These are phyloP conservation scores for Urostyla sp. DNA, from an alignment of 73 alveolate species.

Conservation along the genomic window DNA sequence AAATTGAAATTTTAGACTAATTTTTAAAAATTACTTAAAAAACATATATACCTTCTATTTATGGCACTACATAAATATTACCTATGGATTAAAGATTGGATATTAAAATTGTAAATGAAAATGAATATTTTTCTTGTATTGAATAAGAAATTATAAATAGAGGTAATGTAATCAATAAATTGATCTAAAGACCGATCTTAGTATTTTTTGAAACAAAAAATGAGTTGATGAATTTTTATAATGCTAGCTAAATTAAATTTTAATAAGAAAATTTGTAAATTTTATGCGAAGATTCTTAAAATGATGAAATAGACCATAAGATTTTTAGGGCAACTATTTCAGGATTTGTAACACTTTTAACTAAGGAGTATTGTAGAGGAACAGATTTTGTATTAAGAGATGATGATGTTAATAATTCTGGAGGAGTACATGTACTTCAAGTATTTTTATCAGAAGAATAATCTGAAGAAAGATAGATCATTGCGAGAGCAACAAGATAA, in stretches of 20 bases:
- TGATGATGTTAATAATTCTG: constrained; percentile 23
- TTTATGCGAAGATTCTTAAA: not conserved
- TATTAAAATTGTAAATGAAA: not conserved
- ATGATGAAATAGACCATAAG: not conserved
- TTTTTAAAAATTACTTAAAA: constrained; percentile 39
- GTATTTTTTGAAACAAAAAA: not conserved
- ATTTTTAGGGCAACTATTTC: not conserved
- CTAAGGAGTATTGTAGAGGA: constrained; percentile 62
- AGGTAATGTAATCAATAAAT: too few relatives aligned
- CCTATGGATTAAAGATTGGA: constrained; percentile 1
- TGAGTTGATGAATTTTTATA: not conserved
- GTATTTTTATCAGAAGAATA: constrained; percentile 53
- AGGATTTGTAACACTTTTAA: not conserved
- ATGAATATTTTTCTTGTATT: not conserved
- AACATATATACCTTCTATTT: constrained; percentile 66
- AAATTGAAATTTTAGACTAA: constrained; percentile 18
- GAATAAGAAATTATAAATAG: not conserved
- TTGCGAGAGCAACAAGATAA: constrained; percentile 74
- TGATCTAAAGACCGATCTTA: not conserved
- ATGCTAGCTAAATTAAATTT: not conserved
- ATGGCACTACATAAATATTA: constrained; percentile 42
- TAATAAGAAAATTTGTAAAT: not conserved
- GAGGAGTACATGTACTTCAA: constrained; percentile 69
- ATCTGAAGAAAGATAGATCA: constrained; percentile 56
- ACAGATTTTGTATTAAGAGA: constrained; percentile 63